Percentiles rank a stretch among this genome's conserved stretches.
phyloP scores from a whole-genome alignment of 2,329 filamentous ascomycete species.

The Botryotinia convoluta region DNA sequence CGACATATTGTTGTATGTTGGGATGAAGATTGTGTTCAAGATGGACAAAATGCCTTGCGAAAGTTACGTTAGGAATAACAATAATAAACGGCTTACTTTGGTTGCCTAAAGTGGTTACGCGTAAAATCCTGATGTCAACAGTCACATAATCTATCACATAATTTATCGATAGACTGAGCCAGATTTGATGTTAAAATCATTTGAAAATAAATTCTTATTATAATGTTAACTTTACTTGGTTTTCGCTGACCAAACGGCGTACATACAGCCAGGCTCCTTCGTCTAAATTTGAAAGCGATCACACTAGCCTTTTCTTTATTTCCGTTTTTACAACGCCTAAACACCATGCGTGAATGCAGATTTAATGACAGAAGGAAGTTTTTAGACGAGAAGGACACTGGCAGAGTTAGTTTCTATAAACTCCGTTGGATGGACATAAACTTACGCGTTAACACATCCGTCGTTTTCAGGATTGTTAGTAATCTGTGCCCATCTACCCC shows the following conservation, averaged over 20 bases:
- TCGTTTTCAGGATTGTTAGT: conserved; percentile 40
- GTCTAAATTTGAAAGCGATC: neutral
- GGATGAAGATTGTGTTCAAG: neutral
- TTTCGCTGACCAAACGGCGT: neutral
- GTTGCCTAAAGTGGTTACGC: neutral
- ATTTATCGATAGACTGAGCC: neutral
- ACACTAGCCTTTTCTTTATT: conserved; percentile 3
- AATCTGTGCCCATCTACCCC: conserved; percentile 80
- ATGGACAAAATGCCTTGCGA: neutral
- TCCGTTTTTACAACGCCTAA: conserved; percentile 19
- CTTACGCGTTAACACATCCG: conserved; percentile 31
- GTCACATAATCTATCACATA: neutral
- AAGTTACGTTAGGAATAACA: neutral
- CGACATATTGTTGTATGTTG: neutral
- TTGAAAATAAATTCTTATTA: conserved; percentile 10
- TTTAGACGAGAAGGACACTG: conserved; percentile 32
- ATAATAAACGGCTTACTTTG: neutral
- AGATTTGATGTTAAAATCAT: neutral
- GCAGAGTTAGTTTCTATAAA: neutral
- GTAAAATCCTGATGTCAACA: neutral
- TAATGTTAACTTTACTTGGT: conserved; percentile 1
- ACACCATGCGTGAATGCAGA: conserved; percentile 21
- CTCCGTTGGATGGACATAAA: neutral
- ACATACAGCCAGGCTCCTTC: neutral
- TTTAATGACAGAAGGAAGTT: neutral